A percentile compares a stretch with the other conserved stretches of the same genome.
Evolutionary conservation across 176 grass and related monocot genomes (phyloP).

Genomic region (Ananas comosus): DNA sequence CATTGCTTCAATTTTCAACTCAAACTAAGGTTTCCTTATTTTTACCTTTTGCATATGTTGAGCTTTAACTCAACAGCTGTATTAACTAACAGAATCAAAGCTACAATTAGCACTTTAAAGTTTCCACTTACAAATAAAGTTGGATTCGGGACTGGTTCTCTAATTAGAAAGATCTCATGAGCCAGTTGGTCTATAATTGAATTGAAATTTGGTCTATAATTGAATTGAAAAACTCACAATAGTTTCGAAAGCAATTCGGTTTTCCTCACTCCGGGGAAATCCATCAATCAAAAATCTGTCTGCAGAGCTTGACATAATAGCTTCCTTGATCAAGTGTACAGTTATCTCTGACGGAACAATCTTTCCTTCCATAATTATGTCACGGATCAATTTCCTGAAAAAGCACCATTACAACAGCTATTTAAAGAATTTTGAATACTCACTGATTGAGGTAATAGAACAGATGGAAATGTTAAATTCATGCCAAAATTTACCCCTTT

Average conservation of each 20-base stretch:
- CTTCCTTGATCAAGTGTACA: conserved; percentile 59
- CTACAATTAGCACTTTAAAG: neutral
- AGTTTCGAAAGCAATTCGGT: conserved; percentile 82
- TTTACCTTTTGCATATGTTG: neutral
- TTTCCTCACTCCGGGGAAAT: conserved; percentile 88
- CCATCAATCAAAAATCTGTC: conserved; percentile 84
- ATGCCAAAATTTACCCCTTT: conserved; percentile 46
- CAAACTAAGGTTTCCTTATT: neutral
- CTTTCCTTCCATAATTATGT: conserved; percentile 82
- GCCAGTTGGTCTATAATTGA: conserved; percentile 8
- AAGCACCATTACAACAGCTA: neutral
- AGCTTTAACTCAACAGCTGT: neutral
- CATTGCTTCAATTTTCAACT: neutral
- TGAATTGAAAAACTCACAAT: conserved; percentile 55
- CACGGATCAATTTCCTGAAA: conserved; percentile 48
- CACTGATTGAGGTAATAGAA: neutral
- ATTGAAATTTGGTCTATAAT: conserved; percentile 12
- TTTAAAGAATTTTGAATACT: neutral
- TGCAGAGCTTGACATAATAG: conserved; percentile 44
- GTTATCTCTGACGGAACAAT: conserved; percentile 96
- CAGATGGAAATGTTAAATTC: neutral
- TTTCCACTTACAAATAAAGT: neutral
- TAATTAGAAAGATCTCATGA: neutral
- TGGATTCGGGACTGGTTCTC: neutral
- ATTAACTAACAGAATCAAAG: neutral